phyloP scores from a whole-genome alignment of 192 early-diverging fungal species.

The Powellomyces hirtus region DNA sequence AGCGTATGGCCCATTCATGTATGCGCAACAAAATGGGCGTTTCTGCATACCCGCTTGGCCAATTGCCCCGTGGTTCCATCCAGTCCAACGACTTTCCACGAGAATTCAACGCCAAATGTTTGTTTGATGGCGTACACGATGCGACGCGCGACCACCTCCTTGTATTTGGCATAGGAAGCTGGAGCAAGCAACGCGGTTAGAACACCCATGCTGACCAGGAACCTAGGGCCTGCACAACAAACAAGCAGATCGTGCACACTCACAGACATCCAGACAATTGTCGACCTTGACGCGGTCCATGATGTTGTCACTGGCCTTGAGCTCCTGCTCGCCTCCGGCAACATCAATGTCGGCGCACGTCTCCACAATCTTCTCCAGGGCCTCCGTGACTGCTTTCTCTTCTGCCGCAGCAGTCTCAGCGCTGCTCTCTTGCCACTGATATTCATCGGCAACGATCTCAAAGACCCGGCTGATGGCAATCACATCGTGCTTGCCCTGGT shows the following conservation, averaged over 20 bases:
- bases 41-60: constrained; percentile 49
- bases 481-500: constrained; percentile 81
- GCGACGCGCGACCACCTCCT: constrained; percentile 45
- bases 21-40: no score
- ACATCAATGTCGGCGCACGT: constrained; percentile 35
- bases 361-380: constrained; percentile 24
- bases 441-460: constrained; percentile 59
- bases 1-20: no score
- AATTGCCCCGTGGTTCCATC: constrained; percentile 52
- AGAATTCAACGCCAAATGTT: constrained; percentile 87
- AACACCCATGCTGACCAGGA: neutral
- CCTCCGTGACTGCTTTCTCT: constrained; percentile 16
- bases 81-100: constrained; percentile 65
- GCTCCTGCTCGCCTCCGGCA: neutral
- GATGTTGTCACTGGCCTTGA: constrained; percentile 29
- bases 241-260: neutral
- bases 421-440: constrained; percentile 16
- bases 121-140: constrained; percentile 80
- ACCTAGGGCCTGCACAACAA: neutral
- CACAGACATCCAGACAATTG: constrained; percentile 20
- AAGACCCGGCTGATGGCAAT: constrained; percentile 75
- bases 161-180: constrained; percentile 32
- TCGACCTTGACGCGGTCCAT: constrained; percentile 26
- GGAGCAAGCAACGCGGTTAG: neutral
- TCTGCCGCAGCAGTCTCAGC: neutral